Evolutionary conservation across 768 basidiomycete genomes (phyloP).

Genomic region (Rhizopogon roseolus): DNA sequence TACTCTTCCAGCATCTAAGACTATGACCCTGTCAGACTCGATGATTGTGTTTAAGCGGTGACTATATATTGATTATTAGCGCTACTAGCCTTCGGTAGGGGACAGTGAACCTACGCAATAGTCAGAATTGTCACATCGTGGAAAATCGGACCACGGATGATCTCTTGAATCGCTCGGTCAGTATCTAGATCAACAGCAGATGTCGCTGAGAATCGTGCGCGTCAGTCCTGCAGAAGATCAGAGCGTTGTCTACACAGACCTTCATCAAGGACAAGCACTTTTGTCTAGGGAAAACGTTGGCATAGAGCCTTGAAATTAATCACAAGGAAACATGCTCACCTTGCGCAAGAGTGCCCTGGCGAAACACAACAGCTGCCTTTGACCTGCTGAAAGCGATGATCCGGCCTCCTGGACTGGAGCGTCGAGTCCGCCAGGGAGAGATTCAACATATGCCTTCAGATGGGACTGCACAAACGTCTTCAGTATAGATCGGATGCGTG

Average conservation of each 20-base stretch:
- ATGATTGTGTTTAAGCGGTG: conserved; percentile 83
- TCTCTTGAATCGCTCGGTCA: conserved; percentile 83
- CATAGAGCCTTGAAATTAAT: background rate
- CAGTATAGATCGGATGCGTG: background rate
- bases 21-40: conserved; percentile 75
- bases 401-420: conserved; percentile 75
- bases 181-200: conserved; percentile 90
- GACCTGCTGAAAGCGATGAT: conserved; percentile 77
- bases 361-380: conserved; percentile 86
- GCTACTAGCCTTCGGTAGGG: background rate
- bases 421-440: conserved; percentile 63
- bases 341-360: conserved; percentile 79
- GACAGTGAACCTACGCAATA: conserved; percentile 57
- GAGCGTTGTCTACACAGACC: conserved; percentile 33
- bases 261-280: conserved; percentile 92
- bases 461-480: conserved; percentile 40
- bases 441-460: conserved; percentile 65
- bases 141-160: conserved; percentile 79
- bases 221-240: background rate
- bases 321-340: conserved; percentile 26
- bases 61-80: conserved; percentile 26
- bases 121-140: conserved; percentile 77
- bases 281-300: conserved; percentile 41
- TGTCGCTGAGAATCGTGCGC: conserved; percentile 47
- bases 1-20: conserved; percentile 76